phyloP scores from a whole-genome alignment of 257 asterid species.

The Przewalskia tangutica region DNA sequence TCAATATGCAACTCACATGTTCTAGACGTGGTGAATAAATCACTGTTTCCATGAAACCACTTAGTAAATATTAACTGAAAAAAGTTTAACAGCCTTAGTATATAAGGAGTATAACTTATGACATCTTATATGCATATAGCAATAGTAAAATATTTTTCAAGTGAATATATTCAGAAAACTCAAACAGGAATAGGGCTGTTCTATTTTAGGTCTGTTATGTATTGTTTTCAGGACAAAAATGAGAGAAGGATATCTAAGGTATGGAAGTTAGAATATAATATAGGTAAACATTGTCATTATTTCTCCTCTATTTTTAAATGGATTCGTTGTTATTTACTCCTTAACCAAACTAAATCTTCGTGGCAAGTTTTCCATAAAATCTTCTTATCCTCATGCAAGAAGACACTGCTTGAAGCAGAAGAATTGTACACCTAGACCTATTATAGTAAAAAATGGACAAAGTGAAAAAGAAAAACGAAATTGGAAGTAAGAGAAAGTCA shows the following conservation, averaged over 20 bases:
- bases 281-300: background rate
- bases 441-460: background rate
- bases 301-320: too few relatives aligned
- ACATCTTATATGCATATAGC: background rate
- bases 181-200: background rate
- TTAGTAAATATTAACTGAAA: background rate
- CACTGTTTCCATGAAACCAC: background rate
- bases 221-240: background rate
- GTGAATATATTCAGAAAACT: background rate
- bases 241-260: background rate
- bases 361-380: too few relatives aligned
- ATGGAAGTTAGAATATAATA: background rate
- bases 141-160: background rate
- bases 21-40: background rate
- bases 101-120: background rate
- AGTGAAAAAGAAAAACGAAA: background rate
- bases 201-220: background rate
- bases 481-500: background rate
- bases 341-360: too few relatives aligned
- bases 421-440: background rate
- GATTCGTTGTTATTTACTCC: too few relatives aligned
- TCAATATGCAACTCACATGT: background rate
- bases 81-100: too few relatives aligned
- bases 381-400: background rate
- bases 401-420: background rate